A percentile compares a stretch with the other conserved stretches of the same genome.
These are phyloP conservation scores for Tylopilus cervinicoccineus DNA, from an alignment of 768 basidiomycete genomes.

Conservation along the genomic window DNA sequence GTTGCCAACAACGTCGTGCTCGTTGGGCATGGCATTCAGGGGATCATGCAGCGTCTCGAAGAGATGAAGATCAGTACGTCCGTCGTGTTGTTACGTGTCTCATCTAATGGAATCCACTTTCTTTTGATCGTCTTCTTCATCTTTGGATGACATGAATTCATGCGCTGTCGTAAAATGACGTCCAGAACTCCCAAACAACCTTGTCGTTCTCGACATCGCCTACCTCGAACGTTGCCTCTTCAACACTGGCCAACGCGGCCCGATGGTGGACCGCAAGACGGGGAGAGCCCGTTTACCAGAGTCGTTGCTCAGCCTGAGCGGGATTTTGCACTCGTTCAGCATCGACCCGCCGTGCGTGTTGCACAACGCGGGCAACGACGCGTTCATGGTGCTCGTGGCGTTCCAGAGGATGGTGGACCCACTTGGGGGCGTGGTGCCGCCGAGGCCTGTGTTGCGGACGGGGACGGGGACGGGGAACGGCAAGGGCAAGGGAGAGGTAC, in stretches of 20 bases:
- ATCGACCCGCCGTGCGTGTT: slow-evolving; percentile 36
- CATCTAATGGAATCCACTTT: background rate
- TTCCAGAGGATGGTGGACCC: slow-evolving; percentile 70
- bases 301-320: slow-evolving; percentile 58
- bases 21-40: slow-evolving; percentile 56
- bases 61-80: slow-evolving; percentile 78
- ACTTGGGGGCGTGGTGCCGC: slow-evolving; percentile 21
- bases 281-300: slow-evolving; percentile 48
- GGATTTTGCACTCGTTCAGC: slow-evolving; percentile 58
- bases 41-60: slow-evolving; percentile 58
- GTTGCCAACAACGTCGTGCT: slow-evolving; percentile 66
- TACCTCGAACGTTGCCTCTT: slow-evolving; percentile 63
- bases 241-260: slow-evolving; percentile 48
- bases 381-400: slow-evolving; percentile 62
- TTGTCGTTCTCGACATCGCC: slow-evolving; percentile 64
- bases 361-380: slow-evolving; percentile 81
- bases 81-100: background rate
- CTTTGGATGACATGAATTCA: background rate
- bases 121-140: background rate
- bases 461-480: background rate
- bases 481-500: background rate
- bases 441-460: background rate
- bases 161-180: too few relatives aligned
- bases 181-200: slow-evolving; percentile 69
- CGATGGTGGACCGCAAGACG: slow-evolving; percentile 59